These are phyloP conservation scores for Eucalyptus pauciflora DNA, from an alignment of 345 rosid genomes.

Conservation along the genomic window DNA sequence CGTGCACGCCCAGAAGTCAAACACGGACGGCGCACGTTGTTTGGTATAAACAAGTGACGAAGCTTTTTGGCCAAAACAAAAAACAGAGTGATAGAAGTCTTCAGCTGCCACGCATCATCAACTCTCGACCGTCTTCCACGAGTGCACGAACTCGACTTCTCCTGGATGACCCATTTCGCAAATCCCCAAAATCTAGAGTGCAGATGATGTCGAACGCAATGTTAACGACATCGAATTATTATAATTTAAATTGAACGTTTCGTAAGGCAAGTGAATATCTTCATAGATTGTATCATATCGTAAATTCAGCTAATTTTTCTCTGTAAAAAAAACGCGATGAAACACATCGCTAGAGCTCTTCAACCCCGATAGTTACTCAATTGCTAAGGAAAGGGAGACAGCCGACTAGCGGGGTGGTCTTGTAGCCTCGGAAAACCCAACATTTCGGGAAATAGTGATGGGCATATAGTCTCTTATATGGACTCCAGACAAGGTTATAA, in stretches of 20 bases:
- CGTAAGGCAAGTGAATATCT: background rate
- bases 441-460: rapidly evolving
- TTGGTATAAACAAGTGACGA: background rate
- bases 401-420: background rate
- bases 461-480: background rate
- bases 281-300: background rate
- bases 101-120: background rate
- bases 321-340: background rate
- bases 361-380: rapidly evolving
- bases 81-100: background rate
- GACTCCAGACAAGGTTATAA: background rate
- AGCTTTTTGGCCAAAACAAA: background rate
- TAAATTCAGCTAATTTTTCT: background rate
- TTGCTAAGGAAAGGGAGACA: background rate
- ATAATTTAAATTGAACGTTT: background rate
- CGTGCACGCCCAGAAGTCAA: background rate
- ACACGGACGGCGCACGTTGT: background rate
- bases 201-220: background rate
- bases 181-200: background rate
- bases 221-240: background rate
- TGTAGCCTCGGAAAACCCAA: background rate
- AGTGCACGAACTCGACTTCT: background rate
- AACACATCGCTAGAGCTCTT: background rate
- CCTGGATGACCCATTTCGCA: background rate
- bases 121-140: background rate